These are phyloP conservation scores for Metroxylon sagu DNA, from an alignment of 176 grass and related monocot genomes.

Conservation along the genomic window DNA sequence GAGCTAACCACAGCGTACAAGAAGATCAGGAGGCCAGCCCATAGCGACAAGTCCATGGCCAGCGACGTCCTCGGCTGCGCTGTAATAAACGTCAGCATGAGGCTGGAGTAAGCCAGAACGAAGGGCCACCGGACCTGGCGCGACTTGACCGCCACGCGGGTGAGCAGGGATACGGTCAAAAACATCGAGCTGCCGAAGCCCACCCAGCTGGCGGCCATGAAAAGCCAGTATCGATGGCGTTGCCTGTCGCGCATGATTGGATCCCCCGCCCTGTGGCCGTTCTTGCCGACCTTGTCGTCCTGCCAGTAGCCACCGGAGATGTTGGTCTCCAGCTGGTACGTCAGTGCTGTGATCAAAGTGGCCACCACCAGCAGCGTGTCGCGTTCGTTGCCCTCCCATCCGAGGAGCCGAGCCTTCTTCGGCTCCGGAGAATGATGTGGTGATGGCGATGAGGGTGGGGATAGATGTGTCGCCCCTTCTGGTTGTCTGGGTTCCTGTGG, in stretches of 20 bases:
- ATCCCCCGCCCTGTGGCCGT: slow-evolving; percentile 23
- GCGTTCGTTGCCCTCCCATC: too few relatives aligned
- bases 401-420: too few relatives aligned
- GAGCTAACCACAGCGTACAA: slow-evolving; percentile 25
- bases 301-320: slow-evolving; percentile 47
- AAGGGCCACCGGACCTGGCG: slow-evolving; percentile 40
- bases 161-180: slow-evolving; percentile 45
- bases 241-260: slow-evolving; percentile 57
- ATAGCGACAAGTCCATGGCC: slow-evolving; percentile 27
- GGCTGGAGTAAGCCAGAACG: slow-evolving; percentile 38
- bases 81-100: slow-evolving; percentile 43
- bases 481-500: too few relatives aligned
- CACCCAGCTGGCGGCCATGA: slow-evolving; percentile 38
- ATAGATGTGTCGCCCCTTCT: too few relatives aligned
- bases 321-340: slow-evolving; percentile 42
- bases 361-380: slow-evolving; percentile 6
- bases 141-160: slow-evolving; percentile 24
- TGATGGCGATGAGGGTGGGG: too few relatives aligned
- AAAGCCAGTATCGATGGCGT: slow-evolving; percentile 24
- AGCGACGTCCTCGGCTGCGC: slow-evolving; percentile 37
- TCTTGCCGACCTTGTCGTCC: neutral
- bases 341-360: slow-evolving; percentile 48
- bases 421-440: too few relatives aligned
- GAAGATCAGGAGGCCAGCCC: slow-evolving; percentile 28
- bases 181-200: slow-evolving; percentile 43